Conservation (phyloP, 176 grass and related monocot genomes). For the Cenchrus americanus region DNA sequence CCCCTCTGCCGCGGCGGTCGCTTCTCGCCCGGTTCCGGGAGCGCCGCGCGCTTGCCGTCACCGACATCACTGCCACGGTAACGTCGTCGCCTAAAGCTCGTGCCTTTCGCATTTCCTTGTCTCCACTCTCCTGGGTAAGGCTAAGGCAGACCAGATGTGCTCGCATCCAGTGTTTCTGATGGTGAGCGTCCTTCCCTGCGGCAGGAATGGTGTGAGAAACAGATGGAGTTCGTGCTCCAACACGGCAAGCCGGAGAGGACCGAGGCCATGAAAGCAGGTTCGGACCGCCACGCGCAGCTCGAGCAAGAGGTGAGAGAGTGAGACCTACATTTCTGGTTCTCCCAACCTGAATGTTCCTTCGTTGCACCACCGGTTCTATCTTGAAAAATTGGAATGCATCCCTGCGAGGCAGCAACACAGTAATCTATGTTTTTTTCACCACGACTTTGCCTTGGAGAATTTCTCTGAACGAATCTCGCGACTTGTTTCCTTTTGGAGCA, state of each 20-base stretch:
- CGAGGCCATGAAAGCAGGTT: slow-evolving; percentile 80
- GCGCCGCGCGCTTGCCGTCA: slow-evolving; percentile 64
- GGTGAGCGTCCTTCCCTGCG: slow-evolving; percentile 4
- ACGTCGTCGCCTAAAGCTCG: neutral
- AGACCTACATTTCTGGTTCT: slow-evolving; percentile 10
- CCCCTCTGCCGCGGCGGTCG: slow-evolving; percentile 39
- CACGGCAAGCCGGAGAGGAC: slow-evolving; percentile 70
- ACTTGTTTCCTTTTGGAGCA: slow-evolving; percentile 39
- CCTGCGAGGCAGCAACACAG: neutral
- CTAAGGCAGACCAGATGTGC: neutral
- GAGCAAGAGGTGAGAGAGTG: slow-evolving; percentile 66
- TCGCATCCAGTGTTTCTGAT: neutral
- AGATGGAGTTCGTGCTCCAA: slow-evolving; percentile 78
- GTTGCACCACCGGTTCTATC: neutral
- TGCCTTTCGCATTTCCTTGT: neutral
- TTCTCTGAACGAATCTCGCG: slow-evolving; percentile 2
- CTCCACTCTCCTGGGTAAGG: neutral
- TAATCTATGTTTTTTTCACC: neutral
- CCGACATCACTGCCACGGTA: slow-evolving; percentile 86
- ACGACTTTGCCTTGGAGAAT: neutral
- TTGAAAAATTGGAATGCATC: neutral
- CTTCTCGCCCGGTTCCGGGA: slow-evolving; percentile 57
- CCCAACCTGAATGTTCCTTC: neutral
- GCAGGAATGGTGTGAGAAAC: slow-evolving; percentile 96
- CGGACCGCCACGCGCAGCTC: slow-evolving; percentile 80